These are phyloP conservation scores for Wickerhamomyces silvicola DNA, from an alignment of 805 yeast species.

Conservation along the genomic window DNA sequence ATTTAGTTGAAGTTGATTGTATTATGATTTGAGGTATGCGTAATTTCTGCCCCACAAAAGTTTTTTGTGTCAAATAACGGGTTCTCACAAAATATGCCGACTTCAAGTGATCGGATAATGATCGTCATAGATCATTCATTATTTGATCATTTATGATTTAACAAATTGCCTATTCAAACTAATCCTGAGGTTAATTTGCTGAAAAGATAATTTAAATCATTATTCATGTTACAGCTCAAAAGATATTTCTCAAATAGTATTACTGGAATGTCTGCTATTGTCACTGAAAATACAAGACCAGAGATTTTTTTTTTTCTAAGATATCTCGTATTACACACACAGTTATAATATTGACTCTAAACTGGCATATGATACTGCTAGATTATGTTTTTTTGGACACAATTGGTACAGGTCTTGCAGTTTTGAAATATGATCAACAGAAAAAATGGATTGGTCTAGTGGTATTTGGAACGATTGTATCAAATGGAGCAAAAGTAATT, in stretches of 20 bases:
- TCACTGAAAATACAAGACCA: conserved; percentile 45
- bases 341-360: conserved; percentile 36
- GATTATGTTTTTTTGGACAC: conserved; percentile 50
- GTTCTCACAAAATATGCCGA: too few relatives aligned
- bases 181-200: too few relatives aligned
- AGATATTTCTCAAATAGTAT: conserved; percentile 5
- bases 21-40: too few relatives aligned
- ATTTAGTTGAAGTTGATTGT: too few relatives aligned
- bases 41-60: too few relatives aligned
- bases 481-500: conserved; percentile 48
- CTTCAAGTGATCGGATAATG: too few relatives aligned
- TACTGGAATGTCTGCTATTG: conserved; percentile 17
- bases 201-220: too few relatives aligned
- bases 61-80: too few relatives aligned
- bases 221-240: too few relatives aligned
- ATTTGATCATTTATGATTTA: too few relatives aligned
- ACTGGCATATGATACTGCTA: conserved; percentile 48
- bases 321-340: conserved; percentile 47
- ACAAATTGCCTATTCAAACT: too few relatives aligned
- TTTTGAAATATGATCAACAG: conserved; percentile 46
- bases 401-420: conserved; percentile 55
- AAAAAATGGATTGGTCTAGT: conserved; percentile 44
- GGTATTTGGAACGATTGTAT: conserved; percentile 50
- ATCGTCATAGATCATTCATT: too few relatives aligned
- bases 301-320: conserved; percentile 39